A percentile compares a stretch with the other conserved stretches of the same genome.
Conservation (phyloP, 306 rosid species). For the Pterocarpus macrocarpus region DNA sequence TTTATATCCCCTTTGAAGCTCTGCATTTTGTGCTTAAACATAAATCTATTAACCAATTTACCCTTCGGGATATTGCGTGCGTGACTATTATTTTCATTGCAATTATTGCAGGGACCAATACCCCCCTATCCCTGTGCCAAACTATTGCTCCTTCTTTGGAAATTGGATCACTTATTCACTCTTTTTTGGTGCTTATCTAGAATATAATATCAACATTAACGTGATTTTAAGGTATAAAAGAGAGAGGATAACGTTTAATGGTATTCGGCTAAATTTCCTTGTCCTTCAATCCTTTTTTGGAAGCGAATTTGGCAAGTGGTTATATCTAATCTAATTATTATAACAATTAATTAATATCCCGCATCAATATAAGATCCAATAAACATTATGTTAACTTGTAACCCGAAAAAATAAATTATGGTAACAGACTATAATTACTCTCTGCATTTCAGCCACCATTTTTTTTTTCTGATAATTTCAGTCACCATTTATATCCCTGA, state of each 20-base stretch:
- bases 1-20: slow-evolving; percentile 28
- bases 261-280: not conserved
- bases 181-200: not conserved
- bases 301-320: not conserved
- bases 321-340: not conserved
- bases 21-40: slow-evolving; percentile 5
- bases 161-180: slow-evolving; percentile 27
- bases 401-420: too few species aligned
- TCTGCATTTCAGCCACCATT: too few species aligned
- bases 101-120: slow-evolving; percentile 47
- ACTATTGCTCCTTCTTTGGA: not conserved
- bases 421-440: too few species aligned
- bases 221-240: not conserved
- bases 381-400: too few species aligned
- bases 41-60: slow-evolving; percentile 18
- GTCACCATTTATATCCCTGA: too few species aligned
- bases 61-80: slow-evolving; percentile 39
- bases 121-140: not conserved
- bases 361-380: not conserved
- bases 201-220: not conserved
- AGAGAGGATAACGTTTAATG: not conserved
- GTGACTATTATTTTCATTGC: slow-evolving; percentile 28
- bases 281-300: not conserved
- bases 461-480: too few species aligned
- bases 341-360: not conserved